Evolutionary conservation across 192 early-diverging fungal species (phyloP).

Genomic region (Coemansia sp.): DNA sequence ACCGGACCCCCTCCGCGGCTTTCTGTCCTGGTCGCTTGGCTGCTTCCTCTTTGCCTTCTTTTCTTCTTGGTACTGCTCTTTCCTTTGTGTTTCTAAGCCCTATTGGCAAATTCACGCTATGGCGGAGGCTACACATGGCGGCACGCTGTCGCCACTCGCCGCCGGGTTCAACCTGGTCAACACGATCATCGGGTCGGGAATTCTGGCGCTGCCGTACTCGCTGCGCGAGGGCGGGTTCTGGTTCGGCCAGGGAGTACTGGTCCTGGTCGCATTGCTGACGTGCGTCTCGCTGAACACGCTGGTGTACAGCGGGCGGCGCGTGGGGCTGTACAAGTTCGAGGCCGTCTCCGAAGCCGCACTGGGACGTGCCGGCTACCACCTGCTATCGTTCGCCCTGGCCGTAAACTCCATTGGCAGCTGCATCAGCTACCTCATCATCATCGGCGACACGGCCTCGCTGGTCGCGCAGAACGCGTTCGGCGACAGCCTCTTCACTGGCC

Average conservation of each 20-base stretch:
- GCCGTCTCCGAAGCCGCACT: conserved; percentile 44
- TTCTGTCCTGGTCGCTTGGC: too few relatives aligned
- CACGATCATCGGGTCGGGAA: conserved; percentile 62
- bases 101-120: too few relatives aligned
- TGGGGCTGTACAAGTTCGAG: conserved; percentile 52
- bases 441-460: conserved; percentile 34
- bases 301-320: conserved; percentile 50
- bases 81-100: not conserved
- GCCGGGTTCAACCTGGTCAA: conserved; percentile 61
- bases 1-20: too few relatives aligned
- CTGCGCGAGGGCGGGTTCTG: conserved; percentile 58
- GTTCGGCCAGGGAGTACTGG: conserved; percentile 46
- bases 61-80: not conserved
- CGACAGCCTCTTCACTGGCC: conserved; percentile 4
- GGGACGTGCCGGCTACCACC: conserved; percentile 49
- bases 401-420: conserved; percentile 56
- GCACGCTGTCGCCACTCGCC: conserved; percentile 23
- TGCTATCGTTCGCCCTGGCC: conserved; percentile 52
- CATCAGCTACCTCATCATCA: conserved; percentile 57
- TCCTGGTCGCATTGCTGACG: conserved; percentile 47
- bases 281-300: conserved; percentile 51
- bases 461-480: conserved; percentile 18
- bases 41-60: not conserved
- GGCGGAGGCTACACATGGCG: conserved; percentile 5
- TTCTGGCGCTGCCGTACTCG: conserved; percentile 62